Conservation (phyloP, 1,284 basidiomycete species). For the Schizophyllum commune region DNA sequence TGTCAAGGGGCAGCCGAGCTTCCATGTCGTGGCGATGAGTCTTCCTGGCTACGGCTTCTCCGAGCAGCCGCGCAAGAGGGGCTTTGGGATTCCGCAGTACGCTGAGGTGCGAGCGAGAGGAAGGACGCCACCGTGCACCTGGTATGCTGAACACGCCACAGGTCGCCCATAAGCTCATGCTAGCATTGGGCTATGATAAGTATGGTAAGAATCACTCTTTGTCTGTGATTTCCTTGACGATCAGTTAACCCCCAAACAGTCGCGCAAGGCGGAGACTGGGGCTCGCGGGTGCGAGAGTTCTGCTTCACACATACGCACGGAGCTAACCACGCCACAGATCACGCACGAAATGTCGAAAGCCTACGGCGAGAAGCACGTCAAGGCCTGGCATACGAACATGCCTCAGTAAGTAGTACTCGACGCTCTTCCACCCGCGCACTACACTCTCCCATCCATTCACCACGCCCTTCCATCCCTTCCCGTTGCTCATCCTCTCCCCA, state of each 20-base stretch:
- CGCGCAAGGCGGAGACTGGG: constrained; percentile 42
- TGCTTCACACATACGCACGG: too few species aligned
- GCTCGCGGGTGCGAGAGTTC: too few species aligned
- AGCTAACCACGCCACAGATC: constrained; percentile 11
- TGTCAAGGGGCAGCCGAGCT: constrained; percentile 39
- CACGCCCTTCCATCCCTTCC: too few species aligned
- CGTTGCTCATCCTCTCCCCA: too few species aligned
- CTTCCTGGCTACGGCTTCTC: constrained; percentile 52
- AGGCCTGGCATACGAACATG: constrained; percentile 34
- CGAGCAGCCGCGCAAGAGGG: constrained; percentile 28
- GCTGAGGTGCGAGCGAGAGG: constrained; percentile 26
- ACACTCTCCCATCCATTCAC: too few species aligned
- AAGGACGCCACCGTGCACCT: not conserved
- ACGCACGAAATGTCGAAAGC: constrained; percentile 22
- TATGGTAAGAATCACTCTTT: too few species aligned
- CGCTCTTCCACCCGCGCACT: too few species aligned
- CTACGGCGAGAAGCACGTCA: constrained; percentile 28
- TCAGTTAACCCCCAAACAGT: too few species aligned
- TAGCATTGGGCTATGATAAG: constrained; percentile 41
- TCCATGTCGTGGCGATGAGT: constrained; percentile 49
- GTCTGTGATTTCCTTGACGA: too few species aligned
- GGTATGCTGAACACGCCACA: constrained; percentile 9
- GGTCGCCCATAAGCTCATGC: constrained; percentile 41
- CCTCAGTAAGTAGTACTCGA: too few species aligned
- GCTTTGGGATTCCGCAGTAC: constrained; percentile 26